These are phyloP conservation scores for Pleurotus cornucopiae DNA, from an alignment of 768 basidiomycete species.

Conservation along the genomic window DNA sequence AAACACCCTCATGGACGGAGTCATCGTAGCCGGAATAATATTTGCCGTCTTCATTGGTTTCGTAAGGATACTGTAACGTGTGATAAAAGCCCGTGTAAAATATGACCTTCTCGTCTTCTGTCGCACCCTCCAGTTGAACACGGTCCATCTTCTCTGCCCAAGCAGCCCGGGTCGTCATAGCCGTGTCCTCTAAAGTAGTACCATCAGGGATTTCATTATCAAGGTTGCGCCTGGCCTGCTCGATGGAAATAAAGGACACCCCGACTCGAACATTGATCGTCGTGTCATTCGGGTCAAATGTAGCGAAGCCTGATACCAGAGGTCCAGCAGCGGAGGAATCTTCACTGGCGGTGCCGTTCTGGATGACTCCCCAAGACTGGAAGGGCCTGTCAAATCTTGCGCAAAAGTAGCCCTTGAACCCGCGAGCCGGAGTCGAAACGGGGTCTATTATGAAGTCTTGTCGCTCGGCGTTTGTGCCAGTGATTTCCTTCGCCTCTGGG, in stretches of 20 bases:
- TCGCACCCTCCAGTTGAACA: conserved; percentile 46
- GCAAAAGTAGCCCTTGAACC: conserved; percentile 57
- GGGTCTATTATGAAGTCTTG: conserved; percentile 72
- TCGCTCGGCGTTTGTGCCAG: conserved; percentile 61
- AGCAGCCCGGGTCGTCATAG: conserved; percentile 36
- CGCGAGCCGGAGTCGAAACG: conserved; percentile 32
- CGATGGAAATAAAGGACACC: conserved; percentile 70
- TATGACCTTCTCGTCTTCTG: conserved; percentile 37
- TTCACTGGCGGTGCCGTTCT: conserved; percentile 34
- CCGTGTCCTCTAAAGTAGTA: conserved; percentile 48
- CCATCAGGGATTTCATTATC: conserved; percentile 45
- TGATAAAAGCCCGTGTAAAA: conserved; percentile 66
- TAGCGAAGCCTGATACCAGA: conserved; percentile 47
- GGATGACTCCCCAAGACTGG: conserved; percentile 42
- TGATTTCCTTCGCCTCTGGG: conserved; percentile 42
- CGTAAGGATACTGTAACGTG: conserved; percentile 73
- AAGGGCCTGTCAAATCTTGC: conserved; percentile 52
- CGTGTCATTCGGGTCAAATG: conserved; percentile 29
- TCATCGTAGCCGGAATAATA: conserved; percentile 82
- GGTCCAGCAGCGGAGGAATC: conserved; percentile 32
- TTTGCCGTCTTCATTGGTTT: conserved; percentile 57
- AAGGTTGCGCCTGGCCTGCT: conserved; percentile 55
- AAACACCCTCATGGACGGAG: conserved; percentile 55
- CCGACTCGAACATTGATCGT: conserved; percentile 56
- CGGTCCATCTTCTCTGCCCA: conserved; percentile 59